Percentiles rank a stretch among this genome's conserved stretches.
Conservation (phyloP, 305 asterid species). For the Fraxinus baroniana region DNA sequence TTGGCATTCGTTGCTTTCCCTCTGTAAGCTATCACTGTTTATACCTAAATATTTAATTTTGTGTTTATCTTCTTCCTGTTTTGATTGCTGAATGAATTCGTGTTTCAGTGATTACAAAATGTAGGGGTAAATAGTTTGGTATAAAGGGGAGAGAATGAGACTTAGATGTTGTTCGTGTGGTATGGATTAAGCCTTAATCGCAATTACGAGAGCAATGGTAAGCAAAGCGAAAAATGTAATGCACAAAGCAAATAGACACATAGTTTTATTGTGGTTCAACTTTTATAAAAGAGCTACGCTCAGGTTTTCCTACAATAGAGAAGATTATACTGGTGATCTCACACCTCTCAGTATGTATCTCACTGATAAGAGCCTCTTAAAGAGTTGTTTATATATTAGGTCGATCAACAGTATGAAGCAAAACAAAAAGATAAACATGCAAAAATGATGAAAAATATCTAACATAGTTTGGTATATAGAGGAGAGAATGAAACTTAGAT, state of each 20-base stretch:
- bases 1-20: conserved; percentile 83
- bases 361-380: background rate
- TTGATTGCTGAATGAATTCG: background rate
- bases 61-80: background rate
- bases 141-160: background rate
- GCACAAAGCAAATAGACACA: background rate
- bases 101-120: background rate
- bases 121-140: background rate
- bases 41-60: background rate
- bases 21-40: conserved; percentile 37
- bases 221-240: background rate
- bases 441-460: no score
- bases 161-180: background rate
- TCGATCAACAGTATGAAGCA: background rate
- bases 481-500: background rate
- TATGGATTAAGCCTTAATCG: background rate
- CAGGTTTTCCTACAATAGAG: no score
- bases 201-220: background rate
- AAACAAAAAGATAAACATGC: no score
- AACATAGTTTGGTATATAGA: no score
- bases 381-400: background rate
- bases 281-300: no score
- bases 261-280: background rate
- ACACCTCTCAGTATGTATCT: background rate
- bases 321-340: background rate